phyloP scores from a whole-genome alignment of 257 asterid genomes.

The Cruciata laevipes region DNA sequence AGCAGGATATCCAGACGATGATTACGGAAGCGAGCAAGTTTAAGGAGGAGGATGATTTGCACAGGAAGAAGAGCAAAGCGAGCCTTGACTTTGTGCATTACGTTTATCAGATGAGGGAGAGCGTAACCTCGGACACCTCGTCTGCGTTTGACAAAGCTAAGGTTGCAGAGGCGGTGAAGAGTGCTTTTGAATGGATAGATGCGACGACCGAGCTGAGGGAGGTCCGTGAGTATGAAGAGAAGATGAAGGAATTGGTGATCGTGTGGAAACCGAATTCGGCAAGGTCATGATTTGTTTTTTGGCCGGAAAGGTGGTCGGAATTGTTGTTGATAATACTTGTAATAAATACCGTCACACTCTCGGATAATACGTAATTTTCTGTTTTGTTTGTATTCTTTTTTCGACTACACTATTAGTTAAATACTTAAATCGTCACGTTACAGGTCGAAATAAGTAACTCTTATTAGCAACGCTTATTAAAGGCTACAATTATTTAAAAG shows the following conservation, averaged over 20 bases:
- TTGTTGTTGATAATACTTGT: not conserved
- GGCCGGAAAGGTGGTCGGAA: not conserved
- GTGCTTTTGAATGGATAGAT: not conserved
- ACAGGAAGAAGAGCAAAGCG: not conserved
- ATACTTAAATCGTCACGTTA: too few relatives aligned
- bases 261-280: not conserved
- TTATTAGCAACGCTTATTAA: too few relatives aligned
- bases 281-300: not conserved
- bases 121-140: not conserved
- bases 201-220: not conserved
- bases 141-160: not conserved
- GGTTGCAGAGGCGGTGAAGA: not conserved
- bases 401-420: too few relatives aligned
- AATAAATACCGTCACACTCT: too few relatives aligned
- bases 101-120: not conserved
- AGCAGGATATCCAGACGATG: not conserved
- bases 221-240: not conserved
- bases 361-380: too few relatives aligned
- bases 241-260: not conserved
- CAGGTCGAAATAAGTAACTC: too few relatives aligned
- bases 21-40: not conserved
- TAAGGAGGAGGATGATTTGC: not conserved
- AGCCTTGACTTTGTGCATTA: not conserved
- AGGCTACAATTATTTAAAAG: too few relatives aligned
- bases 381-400: too few relatives aligned